Percentiles rank a stretch among this genome's conserved stretches.
These are phyloP conservation scores for Hypocreales sp. DNA, from an alignment of 2,329 filamentous ascomycete genomes.

Conservation along the genomic window DNA sequence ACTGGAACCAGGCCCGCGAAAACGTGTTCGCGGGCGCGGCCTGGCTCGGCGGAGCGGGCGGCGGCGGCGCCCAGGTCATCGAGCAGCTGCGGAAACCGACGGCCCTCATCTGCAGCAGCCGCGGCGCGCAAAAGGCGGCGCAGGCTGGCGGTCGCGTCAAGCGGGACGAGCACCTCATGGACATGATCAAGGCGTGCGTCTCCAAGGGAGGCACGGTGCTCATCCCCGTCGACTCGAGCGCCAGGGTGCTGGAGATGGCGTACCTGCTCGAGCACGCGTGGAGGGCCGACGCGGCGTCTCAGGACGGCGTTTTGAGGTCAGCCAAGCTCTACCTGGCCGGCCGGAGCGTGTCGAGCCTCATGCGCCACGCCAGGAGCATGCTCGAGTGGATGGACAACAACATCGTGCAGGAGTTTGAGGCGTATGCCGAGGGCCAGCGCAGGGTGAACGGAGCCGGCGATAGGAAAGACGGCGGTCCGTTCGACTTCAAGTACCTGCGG, in stretches of 20 bases:
- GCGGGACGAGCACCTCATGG: slow-evolving; percentile 71
- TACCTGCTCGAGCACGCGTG: slow-evolving; percentile 89
- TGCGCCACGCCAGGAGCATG: slow-evolving; percentile 88
- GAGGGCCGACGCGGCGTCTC: slow-evolving; percentile 46
- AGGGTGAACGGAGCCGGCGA: slow-evolving; percentile 29
- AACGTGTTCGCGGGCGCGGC: slow-evolving; percentile 88
- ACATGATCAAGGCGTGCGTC: slow-evolving; percentile 66
- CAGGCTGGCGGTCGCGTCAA: slow-evolving; percentile 59
- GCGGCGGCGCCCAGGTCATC: slow-evolving; percentile 75
- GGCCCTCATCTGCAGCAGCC: slow-evolving; percentile 81
- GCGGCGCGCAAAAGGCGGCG: slow-evolving; percentile 58
- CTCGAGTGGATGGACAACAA: slow-evolving; percentile 98
- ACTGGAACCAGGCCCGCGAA: slow-evolving; percentile 96
- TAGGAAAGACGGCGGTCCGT: slow-evolving; percentile 53
- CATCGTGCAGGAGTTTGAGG: slow-evolving; percentile 84
- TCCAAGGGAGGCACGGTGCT: slow-evolving; percentile 76
- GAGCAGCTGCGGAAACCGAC: slow-evolving; percentile 89
- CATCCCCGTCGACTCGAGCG: slow-evolving; percentile 88
- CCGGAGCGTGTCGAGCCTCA: slow-evolving; percentile 71
- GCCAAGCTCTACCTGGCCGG: slow-evolving; percentile 69
- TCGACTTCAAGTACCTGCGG: slow-evolving; percentile 78
- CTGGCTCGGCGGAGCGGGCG: slow-evolving; percentile 73
- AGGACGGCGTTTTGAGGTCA: slow-evolving; percentile 33
- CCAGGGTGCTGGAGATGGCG: slow-evolving; percentile 80
- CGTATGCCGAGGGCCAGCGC: slow-evolving; percentile 38